Evolutionary conservation across 306 rosid species (phyloP).

Genomic region (Casuarina cunninghamiana): DNA sequence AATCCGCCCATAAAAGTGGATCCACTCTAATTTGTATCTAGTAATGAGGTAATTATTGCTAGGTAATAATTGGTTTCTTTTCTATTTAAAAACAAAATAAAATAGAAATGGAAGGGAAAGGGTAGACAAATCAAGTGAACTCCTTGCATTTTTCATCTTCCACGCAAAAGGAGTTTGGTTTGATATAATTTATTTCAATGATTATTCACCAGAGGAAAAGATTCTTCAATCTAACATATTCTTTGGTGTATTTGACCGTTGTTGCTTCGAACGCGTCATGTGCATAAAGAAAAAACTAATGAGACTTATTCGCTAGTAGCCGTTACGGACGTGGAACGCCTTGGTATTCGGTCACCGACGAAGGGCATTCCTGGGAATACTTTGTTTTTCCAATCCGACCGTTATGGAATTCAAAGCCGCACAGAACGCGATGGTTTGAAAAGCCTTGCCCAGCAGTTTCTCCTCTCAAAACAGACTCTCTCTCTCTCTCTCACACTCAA

Average conservation of each 20-base stretch:
- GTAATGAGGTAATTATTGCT: no score
- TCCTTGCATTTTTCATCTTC: no score
- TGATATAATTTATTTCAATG: no score
- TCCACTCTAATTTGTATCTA: no score
- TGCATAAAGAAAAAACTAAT: background rate
- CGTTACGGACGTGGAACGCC: slow-evolving; percentile 25
- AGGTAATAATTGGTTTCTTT: no score
- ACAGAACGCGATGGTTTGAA: slow-evolving; percentile 21
- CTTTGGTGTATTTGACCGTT: background rate
- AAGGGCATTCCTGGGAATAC: slow-evolving; percentile 33
- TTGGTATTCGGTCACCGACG: background rate
- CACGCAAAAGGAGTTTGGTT: no score
- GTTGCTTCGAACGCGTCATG: background rate
- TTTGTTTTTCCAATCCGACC: slow-evolving; percentile 49
- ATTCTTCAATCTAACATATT: no score
- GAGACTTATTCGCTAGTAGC: slow-evolving; percentile 16
- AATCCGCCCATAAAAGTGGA: no score
- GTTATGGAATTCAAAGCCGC: slow-evolving; percentile 42
- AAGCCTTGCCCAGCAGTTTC: slow-evolving; percentile 1
- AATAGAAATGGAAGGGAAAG: no score
- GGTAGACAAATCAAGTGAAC: no score
- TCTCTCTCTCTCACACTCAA: background rate
- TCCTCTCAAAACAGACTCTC: background rate
- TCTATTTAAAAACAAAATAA: no score
- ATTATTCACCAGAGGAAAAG: no score